Evolutionary conservation across 192 early-diverging fungal species (phyloP), one percentile per base, ranked within the genome.

Genomic region (Coemansia sp.): DNA sequence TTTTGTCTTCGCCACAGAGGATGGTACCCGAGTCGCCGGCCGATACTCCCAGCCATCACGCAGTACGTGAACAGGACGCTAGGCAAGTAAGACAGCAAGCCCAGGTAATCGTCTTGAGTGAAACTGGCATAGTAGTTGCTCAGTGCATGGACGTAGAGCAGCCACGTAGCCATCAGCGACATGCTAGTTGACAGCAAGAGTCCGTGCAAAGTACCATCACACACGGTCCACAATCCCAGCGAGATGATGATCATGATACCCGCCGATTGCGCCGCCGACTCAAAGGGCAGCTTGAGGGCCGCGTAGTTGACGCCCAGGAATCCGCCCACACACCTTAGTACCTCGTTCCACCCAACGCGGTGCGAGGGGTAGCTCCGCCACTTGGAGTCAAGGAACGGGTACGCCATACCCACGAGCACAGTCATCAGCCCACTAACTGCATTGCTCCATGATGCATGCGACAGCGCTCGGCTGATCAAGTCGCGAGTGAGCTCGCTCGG

Each of bases 231-330:
- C 70, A 82, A 47, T 0, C 79, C 79, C 64, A 76, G 63, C 59
- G 79, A 69, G 22, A 82, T 82, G 47, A 82, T 82, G 10, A 73
- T 69, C 79, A 76, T 73, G 40, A 73, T 58, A 24, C 61, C 22
- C 13, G 74, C 59, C 61, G 79, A 76, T 67, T 82, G 79, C 38
- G 49, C 47, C 9, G 71, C 71, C 30, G 70, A 67, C 70, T 82
- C 74, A 59, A 82, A 82, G 41, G 79, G 79, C 56, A 82, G 71
- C 20, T 82, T 82, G 24, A 82, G 64, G 35, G 74, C 74, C 7
- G 79, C 79, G n/a, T 76, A 82, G 65, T 82, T 82, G 70, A 82
- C 68, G 39, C 71, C 79, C 40, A 82, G 69, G 27, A 82, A 82
- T 1, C 79, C 79, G 44, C 79, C 79, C 9, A 62, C 79, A 37